A percentile compares a stretch with the other conserved stretches of the same genome.
Evolutionary conservation across 495 filamentous ascomycete genomes (phyloP).

Genomic region (Durotheca rogersii): DNA sequence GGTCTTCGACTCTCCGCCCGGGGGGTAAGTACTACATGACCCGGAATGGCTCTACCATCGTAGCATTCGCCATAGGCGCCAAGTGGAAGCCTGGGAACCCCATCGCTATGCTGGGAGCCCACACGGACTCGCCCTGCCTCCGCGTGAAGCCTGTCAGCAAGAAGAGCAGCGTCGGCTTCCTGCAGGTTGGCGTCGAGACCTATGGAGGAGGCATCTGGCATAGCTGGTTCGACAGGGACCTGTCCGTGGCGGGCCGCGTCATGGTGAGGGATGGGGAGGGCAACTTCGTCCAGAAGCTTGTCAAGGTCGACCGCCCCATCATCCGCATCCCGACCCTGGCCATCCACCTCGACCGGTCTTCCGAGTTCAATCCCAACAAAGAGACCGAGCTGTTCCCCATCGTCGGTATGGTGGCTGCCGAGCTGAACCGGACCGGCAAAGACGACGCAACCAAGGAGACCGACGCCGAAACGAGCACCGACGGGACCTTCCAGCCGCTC

Average conservation of each 20-base stretch:
- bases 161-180: conserved; percentile 77
- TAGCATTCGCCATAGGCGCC: conserved; percentile 91
- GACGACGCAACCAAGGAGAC: conserved; percentile 34
- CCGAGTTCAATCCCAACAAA: conserved; percentile 90
- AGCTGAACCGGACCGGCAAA: conserved; percentile 72
- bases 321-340: conserved; percentile 89
- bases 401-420: conserved; percentile 78
- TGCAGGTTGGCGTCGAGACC: conserved; percentile 94
- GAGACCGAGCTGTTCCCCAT: conserved; percentile 95
- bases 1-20: conserved; percentile 74
- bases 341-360: conserved; percentile 85
- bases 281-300: conserved; percentile 75
- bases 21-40: conserved; percentile 97
- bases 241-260: conserved; percentile 85
- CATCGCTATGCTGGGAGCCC: conserved; percentile 92
- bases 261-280: conserved; percentile 76
- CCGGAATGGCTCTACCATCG: conserved; percentile 87
- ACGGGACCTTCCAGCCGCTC: conserved; percentile 67
- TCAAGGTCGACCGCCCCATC: conserved; percentile 89
- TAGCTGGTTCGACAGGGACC: conserved; percentile 92
- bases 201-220: conserved; percentile 89
- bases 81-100: conserved; percentile 94
- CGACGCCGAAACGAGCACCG: conserved; percentile 38
- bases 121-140: conserved; percentile 91
- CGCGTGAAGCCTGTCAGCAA: conserved; percentile 93